phyloP scores from a whole-genome alignment of 768 basidiomycete genomes.

The Pleurotus cornucopiae region DNA sequence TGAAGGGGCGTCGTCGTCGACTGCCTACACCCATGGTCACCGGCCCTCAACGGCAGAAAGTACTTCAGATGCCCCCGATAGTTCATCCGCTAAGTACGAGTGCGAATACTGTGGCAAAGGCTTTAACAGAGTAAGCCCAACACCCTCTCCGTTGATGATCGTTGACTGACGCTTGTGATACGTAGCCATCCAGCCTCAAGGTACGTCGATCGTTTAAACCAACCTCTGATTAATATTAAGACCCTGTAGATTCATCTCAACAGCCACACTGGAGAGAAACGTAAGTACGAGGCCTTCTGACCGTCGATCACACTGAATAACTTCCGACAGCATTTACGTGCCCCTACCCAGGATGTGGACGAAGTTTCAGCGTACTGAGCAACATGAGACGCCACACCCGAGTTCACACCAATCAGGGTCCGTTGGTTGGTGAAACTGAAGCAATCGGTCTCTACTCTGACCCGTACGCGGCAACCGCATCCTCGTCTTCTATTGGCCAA shows the following conservation, averaged over 20 bases:
- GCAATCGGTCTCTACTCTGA: conserved; percentile 1
- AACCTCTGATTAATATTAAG: conserved; percentile 11
- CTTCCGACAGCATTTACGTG: conserved; percentile 62
- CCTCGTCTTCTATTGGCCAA: conserved; percentile 10
- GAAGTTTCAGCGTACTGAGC: conserved; percentile 81
- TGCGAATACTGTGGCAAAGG: conserved; percentile 77
- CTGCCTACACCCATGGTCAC: background rate
- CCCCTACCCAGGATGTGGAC: conserved; percentile 70
- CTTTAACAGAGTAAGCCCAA: conserved; percentile 50
- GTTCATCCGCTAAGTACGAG: conserved; percentile 55
- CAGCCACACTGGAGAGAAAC: conserved; percentile 83
- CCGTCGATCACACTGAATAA: conserved; percentile 12
- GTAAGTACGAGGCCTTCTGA: conserved; percentile 39
- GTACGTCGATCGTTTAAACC: conserved; percentile 27
- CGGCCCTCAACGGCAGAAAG: background rate
- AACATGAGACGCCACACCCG: conserved; percentile 87
- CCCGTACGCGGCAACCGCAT: conserved; percentile 9
- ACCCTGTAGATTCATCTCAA: conserved; percentile 69
- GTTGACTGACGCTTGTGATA: background rate
- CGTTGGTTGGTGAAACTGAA: conserved; percentile 2
- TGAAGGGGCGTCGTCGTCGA: conserved; percentile 4
- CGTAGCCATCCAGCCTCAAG: conserved; percentile 70
- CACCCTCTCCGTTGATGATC: background rate
- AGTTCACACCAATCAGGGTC: conserved; percentile 43
- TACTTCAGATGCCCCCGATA: conserved; percentile 13